Base-by-base conservation (phyloP, 768 basidiomycete genomes). In the Boletales sp. region DNA sequence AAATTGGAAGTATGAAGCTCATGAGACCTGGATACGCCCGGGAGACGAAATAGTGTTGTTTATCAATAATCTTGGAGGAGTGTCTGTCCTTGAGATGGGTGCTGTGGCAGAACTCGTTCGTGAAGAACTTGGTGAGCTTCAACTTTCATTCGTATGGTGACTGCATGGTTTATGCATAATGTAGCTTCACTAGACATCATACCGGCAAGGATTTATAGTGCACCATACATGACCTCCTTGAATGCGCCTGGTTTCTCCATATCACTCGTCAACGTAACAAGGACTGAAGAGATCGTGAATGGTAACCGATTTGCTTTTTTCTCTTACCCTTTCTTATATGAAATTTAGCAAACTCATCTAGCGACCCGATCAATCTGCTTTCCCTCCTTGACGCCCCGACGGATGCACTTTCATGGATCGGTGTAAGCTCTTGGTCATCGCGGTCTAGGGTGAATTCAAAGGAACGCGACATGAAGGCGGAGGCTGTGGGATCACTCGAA, bases 231-330 rank as follows among this genome's bases (percentile, higher is more conserved):
- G 79, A 80, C 80, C 2, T 80, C 78, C 8, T 72, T 82, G 51
- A 81, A 82, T 57, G 78, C 78, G n/a, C 80, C 81, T 1, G 80
- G 80, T 21, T 76, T 82, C 58, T 81, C 78, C 2, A 62, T 81
- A 37, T 78, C 78, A 14, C 59, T 80, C 5, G 67, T 81, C 12
- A 80, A 82, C 54, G 55, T 74, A 21, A 70, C 74, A n/a, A 63
- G 60, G 33, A 43, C 48, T 19, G 38, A 62, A 17, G 51, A 32
- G 31, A 58, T 51, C 28, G 35, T 53, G 15, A 58, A 58, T 31
- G 40, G 53, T 52, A 44, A 13, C n/a, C 13, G 4, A 21, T 25
- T 15, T 2, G 5, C 41, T 25, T 19, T n/a, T 19, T 17, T 39
- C 8, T 34, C 1, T 2, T 17, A 28, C 9, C 13, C 9, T n/a